Evolutionary conservation across 192 early-diverging fungal species (phyloP), one percentile per base, ranked within the genome.

Genomic region (Podila minutissima): DNA sequence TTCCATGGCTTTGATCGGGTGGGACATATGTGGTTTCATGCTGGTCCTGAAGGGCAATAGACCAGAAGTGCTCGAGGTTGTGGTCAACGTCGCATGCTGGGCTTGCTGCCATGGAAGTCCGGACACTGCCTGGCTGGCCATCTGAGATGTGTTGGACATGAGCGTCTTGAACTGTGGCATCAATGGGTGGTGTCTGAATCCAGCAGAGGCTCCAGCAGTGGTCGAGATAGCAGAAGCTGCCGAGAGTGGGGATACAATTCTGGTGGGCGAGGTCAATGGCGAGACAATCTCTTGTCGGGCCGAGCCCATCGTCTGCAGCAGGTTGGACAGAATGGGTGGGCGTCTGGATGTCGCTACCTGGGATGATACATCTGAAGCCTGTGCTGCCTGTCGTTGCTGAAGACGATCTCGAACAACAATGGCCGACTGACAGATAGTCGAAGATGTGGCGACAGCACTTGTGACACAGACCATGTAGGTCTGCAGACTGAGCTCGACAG

Each of bases 381-480:
- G 41, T 46, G 41, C 7, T 46, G 33, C 20, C 33, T 20, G 26
- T 20, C 31, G 48, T 61, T 38, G 37, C 62, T 33, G 64, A 1
- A 55, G 11, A 1, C 24, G 17, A 0, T 35, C n/a, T 22, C 65
- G 67, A 41, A 75, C 28, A 29, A 68, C 62, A 9, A 64, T 31
- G 8, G 69, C 74, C 2, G 71, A 64, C 33, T 83, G 68, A 55
- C 74, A 71, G 37, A 75, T 22, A 20, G 65, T 49, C 0, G 73
- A 75, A 9, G 81, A 74, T 46, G 62, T n/a, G 17, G 64, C 26
- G 11, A 83, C 71, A 4, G 81, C 67, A 11, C 68, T 66, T 8
- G 81, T 26, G 7, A 75, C 59, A 65, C 81, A 75, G 55, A 66
- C 59, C 76, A 79, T 79, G 28, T 68, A 79, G 24, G 58, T 67